Base-by-base conservation (phyloP, 306 rosid species). In the Rosa lucieae region DNA sequence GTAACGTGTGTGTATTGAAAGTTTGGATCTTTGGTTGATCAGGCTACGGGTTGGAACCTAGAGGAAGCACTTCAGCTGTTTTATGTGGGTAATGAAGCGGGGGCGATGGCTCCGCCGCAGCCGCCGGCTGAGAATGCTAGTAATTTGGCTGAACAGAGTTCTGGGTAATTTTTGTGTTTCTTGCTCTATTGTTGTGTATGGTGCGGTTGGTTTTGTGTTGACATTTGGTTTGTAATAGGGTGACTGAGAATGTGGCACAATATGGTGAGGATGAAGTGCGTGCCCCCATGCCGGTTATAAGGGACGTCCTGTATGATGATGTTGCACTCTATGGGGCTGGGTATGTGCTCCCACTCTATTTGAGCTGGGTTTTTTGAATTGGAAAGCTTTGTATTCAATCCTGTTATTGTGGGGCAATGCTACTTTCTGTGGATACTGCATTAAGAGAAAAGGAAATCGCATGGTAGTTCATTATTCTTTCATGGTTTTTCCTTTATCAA, bases 1-100 rank as follows among this genome's bases (percentile, higher is more conserved):
- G 20, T 7, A 23, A 43, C 12, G 70, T 39, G 17, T 67, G 37
- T 49, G 37, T 29, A 44, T 21, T 74, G 73, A 84, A 78, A 81
- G 75, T 61, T 77, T 47, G 46, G 52, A 29, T 79, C 78, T 74
- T 80, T 84, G 39, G 63, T 15, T 74, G 75, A 69, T 80, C 76
- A 96, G 99, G 99, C 99, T 5, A 96, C 99, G 6, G 88, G 93
- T 79, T 96, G 99, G 99, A 88, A 85, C 68, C 97, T 96, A 15
- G 99, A 96, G 77, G 99, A 96, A 32, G 99, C 98, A 63, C 88
- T 96, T 87, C 99, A 96, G 92, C 84, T 96, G 67, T 96, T 89
- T 70, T 84, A 85, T 83, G 82, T 93, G 74, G 98, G 94, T 29
- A 87, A 70, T 86, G 99, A 96, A 72, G 79, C 82, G 40, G 96